These are phyloP conservation scores for Cladobotryum protrusum DNA, from an alignment of 2,329 filamentous ascomycete genomes.

Conservation along the genomic window DNA sequence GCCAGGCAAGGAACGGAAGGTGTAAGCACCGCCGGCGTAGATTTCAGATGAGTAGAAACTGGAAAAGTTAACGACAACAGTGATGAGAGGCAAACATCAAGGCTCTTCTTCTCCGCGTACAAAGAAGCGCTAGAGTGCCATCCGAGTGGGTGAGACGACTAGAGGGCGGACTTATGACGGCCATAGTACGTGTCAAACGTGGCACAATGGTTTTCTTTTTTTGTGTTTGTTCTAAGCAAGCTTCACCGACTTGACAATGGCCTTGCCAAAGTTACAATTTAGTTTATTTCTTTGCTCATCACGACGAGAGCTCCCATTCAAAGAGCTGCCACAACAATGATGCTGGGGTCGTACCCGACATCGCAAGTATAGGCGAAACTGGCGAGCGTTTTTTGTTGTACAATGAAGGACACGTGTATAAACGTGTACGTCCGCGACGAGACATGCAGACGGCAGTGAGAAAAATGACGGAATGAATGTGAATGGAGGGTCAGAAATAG, in stretches of 20 bases:
- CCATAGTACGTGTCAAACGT: no score
- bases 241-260: neutral
- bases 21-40: neutral
- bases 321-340: neutral
- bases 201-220: no score
- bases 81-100: neutral
- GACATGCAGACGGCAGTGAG: conserved; percentile 3
- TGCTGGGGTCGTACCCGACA: neutral
- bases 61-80: neutral
- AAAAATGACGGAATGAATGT: neutral
- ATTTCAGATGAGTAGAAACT: neutral
- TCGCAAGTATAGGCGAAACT: neutral
- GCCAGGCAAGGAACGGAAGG: neutral
- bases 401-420: conserved; percentile 3
- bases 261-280: neutral
- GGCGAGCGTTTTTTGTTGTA: neutral
- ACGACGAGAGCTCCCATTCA: neutral
- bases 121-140: no score
- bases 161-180: no score
- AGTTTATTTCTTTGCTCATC: neutral
- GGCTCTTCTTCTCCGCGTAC: no score
- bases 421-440: neutral
- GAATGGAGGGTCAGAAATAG: neutral
- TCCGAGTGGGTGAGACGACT: no score
- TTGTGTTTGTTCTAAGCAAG: neutral